phyloP scores from a whole-genome alignment of 78 protist species.

The Salpingoeca rosetta region DNA sequence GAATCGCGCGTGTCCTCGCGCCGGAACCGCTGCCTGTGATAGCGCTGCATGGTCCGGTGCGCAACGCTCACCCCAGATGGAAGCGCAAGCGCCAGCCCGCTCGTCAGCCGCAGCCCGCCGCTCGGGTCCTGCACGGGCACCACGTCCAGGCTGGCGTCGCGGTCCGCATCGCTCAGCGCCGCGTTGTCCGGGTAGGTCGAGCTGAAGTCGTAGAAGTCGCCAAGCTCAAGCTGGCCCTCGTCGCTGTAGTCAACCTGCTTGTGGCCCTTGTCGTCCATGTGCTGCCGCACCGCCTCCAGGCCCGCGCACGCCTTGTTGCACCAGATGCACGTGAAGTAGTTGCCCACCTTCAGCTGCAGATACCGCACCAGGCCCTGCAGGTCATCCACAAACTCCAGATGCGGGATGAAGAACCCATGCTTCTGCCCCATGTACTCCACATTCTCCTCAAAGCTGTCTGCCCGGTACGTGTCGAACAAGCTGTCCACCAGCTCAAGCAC shows the following conservation, averaged over 20 bases:
- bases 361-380: constrained; percentile 52
- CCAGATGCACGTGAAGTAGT: constrained; percentile 59
- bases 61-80: neutral
- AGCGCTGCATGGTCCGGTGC: neutral
- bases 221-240: constrained; percentile 27
- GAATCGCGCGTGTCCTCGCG: neutral
- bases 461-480: constrained; percentile 41
- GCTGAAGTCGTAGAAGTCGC: constrained; percentile 61
- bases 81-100: neutral
- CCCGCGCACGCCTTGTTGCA: constrained; percentile 40
- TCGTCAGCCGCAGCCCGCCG: neutral
- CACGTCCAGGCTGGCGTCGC: neutral
- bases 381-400: constrained; percentile 62
- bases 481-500: constrained; percentile 46
- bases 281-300: constrained; percentile 55
- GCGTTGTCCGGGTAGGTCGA: constrained; percentile 21
- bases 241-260: neutral
- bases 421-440: constrained; percentile 55
- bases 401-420: constrained; percentile 77
- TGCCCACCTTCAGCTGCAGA: constrained; percentile 47
- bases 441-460: constrained; percentile 31
- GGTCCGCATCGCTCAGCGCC: neutral
- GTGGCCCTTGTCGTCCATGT: constrained; percentile 48
- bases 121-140: neutral
- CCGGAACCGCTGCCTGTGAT: neutral